These are phyloP conservation scores for Chlorencoelia australis DNA, from an alignment of 2,329 filamentous ascomycete genomes.

Conservation along the genomic window DNA sequence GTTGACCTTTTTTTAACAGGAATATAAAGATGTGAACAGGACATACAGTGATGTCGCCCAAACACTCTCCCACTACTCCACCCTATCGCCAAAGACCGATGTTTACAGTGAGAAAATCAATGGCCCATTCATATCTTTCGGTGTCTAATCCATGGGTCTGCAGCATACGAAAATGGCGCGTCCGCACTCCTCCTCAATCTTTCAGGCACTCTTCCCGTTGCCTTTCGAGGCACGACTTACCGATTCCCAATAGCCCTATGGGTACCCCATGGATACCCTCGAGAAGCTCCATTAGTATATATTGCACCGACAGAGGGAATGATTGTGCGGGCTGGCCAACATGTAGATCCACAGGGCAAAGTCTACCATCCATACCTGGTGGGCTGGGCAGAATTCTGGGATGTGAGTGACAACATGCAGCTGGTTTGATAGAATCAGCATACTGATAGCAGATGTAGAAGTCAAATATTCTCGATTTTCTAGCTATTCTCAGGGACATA, in stretches of 20 bases:
- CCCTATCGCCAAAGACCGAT: conserved; percentile 77
- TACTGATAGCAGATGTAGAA: conserved; percentile 44
- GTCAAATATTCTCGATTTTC: conserved; percentile 73
- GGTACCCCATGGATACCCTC: conserved; percentile 84
- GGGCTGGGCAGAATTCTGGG: conserved; percentile 81
- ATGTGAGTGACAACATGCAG: conserved; percentile 49
- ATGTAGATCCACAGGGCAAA: conserved; percentile 86
- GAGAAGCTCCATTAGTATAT: conserved; percentile 76
- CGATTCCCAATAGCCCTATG: conserved; percentile 87
- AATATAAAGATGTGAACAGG: conserved; percentile 87
- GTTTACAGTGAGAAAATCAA: conserved; percentile 66
- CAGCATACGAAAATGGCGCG: conserved; percentile 80
- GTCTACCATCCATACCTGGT: conserved; percentile 94
- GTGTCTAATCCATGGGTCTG: conserved; percentile 10
- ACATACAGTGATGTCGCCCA: conserved; percentile 88
- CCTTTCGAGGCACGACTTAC: conserved; percentile 81
- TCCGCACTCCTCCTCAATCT: conserved; percentile 82
- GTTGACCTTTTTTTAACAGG: conserved; percentile 40
- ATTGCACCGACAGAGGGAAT: conserved; percentile 83
- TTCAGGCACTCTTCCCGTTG: conserved; percentile 79
- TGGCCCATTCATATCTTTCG: not conserved
- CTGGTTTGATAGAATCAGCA: conserved; percentile 4
- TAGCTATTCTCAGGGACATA: conserved; percentile 71
- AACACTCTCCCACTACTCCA: conserved; percentile 67
- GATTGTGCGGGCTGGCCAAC: conserved; percentile 82